Evolutionary conservation across 441 rosid species (phyloP).

Genomic region (Populus hybrid): DNA sequence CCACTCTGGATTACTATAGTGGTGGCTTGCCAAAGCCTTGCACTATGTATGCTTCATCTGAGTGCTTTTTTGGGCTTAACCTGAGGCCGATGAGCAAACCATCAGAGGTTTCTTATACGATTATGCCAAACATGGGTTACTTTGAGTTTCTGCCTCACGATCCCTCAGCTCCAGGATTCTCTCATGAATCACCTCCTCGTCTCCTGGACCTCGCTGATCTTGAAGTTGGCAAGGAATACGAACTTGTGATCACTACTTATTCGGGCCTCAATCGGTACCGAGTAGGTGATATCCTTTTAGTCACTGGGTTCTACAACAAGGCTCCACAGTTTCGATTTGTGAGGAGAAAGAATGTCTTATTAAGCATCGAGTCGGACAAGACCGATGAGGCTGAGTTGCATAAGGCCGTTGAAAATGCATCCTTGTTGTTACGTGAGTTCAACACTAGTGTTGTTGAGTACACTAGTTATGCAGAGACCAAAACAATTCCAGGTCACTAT

Average conservation of each 20-base stretch:
- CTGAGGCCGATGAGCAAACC: slow-evolving; percentile 83
- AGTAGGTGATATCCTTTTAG: slow-evolving; percentile 90
- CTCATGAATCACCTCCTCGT: slow-evolving; percentile 31
- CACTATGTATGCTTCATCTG: slow-evolving; percentile 96
- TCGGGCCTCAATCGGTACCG: slow-evolving; percentile 82
- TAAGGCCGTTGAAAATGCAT: slow-evolving; percentile 65
- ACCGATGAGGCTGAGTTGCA: slow-evolving; percentile 93
- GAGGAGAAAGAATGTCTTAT: slow-evolving; percentile 75
- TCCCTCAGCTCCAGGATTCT: slow-evolving; percentile 20
- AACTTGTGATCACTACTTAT: slow-evolving; percentile 82
- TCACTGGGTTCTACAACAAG: slow-evolving; percentile 79
- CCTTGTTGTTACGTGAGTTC: slow-evolving; percentile 39
- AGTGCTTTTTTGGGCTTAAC: slow-evolving; percentile 87
- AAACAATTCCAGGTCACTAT: slow-evolving; percentile 84
- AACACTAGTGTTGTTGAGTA: slow-evolving; percentile 80
- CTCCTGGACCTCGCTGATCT: slow-evolving; percentile 69
- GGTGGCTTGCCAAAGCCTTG: slow-evolving; percentile 79
- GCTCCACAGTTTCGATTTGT: slow-evolving; percentile 87
- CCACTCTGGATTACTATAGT: slow-evolving; percentile 80
- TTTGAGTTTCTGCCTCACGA: slow-evolving; percentile 82
- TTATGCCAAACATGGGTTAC: slow-evolving; percentile 95
- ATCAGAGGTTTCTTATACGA: slow-evolving; percentile 76
- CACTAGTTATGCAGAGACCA: slow-evolving; percentile 85
- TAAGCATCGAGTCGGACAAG: slow-evolving; percentile 87
- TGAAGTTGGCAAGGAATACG: slow-evolving; percentile 80